Evolutionary conservation across 805 yeast species (phyloP).

Genomic region (Sugiyamaella floridensis): DNA sequence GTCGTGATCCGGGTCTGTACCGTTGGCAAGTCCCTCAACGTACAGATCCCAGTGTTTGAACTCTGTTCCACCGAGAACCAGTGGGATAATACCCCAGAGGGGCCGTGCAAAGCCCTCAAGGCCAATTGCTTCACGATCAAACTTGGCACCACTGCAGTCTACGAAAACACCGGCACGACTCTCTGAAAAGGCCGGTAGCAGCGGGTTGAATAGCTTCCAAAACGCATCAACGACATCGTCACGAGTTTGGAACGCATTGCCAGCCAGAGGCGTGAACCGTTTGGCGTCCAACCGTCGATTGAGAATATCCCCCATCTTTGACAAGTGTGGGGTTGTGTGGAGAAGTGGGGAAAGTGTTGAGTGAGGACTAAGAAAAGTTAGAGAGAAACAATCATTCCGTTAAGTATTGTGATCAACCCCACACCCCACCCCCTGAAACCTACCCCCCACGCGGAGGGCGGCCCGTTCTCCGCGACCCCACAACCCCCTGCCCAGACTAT

Average conservation of each 20-base stretch:
- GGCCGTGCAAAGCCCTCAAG: constrained; percentile 30
- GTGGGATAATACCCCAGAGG: constrained; percentile 30
- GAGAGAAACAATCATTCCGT: no score
- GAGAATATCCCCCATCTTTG: not conserved
- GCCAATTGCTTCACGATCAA: constrained; percentile 22
- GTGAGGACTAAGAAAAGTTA: no score
- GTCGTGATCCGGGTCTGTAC: constrained; percentile 25
- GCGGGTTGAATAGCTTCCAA: constrained; percentile 13
- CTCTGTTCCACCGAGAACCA: constrained; percentile 20
- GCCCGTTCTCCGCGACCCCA: no score
- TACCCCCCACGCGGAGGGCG: no score
- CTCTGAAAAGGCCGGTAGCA: constrained; percentile 14
- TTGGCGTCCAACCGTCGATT: not conserved
- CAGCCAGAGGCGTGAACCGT: constrained; percentile 10
- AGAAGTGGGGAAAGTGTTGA: not conserved
- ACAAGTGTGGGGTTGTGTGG: not conserved
- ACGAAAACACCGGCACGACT: constrained; percentile 17
- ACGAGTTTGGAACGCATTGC: constrained; percentile 10
- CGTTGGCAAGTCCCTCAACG: constrained; percentile 25
- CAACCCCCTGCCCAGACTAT: no score
- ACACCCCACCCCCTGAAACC: no score
- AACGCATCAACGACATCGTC: constrained; percentile 14
- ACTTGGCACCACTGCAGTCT: constrained; percentile 24
- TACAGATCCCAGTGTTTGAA: constrained; percentile 25
- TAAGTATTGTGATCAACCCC: no score